Evolutionary conservation across 495 filamentous ascomycete genomes (phyloP).

Genomic region (Daldinia bambusicola): DNA sequence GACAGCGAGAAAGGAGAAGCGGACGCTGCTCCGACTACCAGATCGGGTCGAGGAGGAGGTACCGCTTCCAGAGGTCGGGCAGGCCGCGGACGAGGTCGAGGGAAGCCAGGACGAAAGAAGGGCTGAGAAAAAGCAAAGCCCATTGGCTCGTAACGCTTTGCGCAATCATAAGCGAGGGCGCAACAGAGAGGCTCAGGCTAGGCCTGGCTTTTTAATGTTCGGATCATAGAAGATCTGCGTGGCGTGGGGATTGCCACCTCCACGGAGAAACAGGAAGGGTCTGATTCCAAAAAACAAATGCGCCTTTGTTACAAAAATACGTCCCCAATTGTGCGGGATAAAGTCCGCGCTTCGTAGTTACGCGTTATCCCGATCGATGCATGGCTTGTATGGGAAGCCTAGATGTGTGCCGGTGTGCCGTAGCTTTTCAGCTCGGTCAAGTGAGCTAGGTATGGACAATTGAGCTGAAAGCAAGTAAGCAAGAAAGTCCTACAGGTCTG

Average conservation of each 20-base stretch:
- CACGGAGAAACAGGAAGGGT: too few relatives aligned
- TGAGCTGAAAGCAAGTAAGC: background rate
- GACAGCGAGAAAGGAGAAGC: constrained; percentile 37
- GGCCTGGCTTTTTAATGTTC: background rate
- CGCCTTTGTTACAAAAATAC: background rate
- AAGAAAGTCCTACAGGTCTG: background rate
- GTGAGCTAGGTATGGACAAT: too few relatives aligned
- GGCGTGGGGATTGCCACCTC: background rate
- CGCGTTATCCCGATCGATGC: background rate
- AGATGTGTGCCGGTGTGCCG: background rate
- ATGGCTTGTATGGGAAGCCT: background rate
- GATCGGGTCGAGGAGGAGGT: constrained; percentile 36
- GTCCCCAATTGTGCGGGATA: background rate
- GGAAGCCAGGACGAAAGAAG: constrained; percentile 45
- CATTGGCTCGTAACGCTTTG: background rate
- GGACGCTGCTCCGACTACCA: constrained; percentile 25
- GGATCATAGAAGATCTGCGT: background rate
- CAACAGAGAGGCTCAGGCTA: background rate
- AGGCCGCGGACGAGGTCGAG: constrained; percentile 41
- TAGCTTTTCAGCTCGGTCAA: background rate
- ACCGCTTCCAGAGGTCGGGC: constrained; percentile 27
- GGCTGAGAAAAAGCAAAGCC: constrained; percentile 21
- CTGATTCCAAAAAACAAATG: background rate
- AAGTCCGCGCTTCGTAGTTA: background rate
- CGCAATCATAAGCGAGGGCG: background rate